Base-by-base conservation (phyloP, 345 rosid species). In the Bretschneidera sinensis region DNA sequence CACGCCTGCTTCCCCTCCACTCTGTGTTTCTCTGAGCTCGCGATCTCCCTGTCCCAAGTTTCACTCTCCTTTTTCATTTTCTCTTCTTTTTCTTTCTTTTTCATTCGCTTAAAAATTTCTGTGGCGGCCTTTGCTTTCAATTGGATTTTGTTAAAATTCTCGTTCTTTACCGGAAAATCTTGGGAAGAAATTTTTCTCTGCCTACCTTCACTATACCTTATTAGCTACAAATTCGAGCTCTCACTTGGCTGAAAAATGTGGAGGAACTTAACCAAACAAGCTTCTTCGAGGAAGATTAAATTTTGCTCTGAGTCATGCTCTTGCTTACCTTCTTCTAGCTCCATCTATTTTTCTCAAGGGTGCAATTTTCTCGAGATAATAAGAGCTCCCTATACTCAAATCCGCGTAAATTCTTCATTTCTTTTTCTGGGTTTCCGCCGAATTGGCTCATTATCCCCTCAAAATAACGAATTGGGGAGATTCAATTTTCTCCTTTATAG, bases 201-300 rank as follows among this genome's bases (percentile, higher is more conserved):
- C 9, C 35, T 39, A 39, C 45, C 45, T 39, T 39, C 45, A 39
- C 45, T 39, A 3, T 39, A 39, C 6, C 45, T 39, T 9, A 5
- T 39, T 14, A 39, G 45, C 45, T 9, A 4, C 6, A 39, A 39
- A 1, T 11, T 39, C n/a, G n/a, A n/a, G n/a, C n/a, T n/a, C n/a
- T n/a, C 45, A 39, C 33, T 39, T 39, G 15, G 21, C 55, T 39
- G 22, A 34, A 69, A 43, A 65, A 90, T 94, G 97, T 88, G 97
- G 97, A 88, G 86, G 60, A 75, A 57, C 79, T 59, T 90, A 33
- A 67, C 82, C 31, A 82, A 65, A 56, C 68, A 74, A 68, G 87
- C 82, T 65, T 54, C 81, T 57, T 43, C 69, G 10, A 51, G 79
- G 55, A 78, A 79, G 69, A 58, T 83, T 47, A 80, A 76, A 35